phyloP scores from a whole-genome alignment of 148 eudicot genomes.

The Diospyros kaki region DNA sequence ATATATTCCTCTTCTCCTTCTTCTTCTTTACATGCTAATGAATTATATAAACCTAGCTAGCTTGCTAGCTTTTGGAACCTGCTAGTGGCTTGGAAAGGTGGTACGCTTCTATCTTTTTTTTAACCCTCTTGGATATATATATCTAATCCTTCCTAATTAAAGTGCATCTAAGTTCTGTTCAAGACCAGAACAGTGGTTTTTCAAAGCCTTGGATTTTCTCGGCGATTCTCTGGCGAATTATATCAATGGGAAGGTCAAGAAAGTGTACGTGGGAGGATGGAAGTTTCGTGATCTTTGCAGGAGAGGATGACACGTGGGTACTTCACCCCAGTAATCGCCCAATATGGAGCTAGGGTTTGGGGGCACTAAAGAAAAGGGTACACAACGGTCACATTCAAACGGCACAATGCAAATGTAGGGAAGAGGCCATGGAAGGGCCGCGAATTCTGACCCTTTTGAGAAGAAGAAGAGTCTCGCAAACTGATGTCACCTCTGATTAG shows the following conservation, averaged over 20 bases:
- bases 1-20: no score
- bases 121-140: neutral
- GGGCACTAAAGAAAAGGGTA: no score
- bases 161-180: neutral
- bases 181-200: neutral
- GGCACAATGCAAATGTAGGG: no score
- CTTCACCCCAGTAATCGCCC: no score
- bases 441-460: no score
- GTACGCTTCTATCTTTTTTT: neutral
- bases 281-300: constrained; percentile 1
- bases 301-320: neutral
- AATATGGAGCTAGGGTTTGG: no score
- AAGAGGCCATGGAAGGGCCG: no score
- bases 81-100: neutral
- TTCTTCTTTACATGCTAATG: neutral
- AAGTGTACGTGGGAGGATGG: neutral
- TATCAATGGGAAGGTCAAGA: no score
- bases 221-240: neutral
- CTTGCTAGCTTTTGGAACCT: constrained; percentile 4
- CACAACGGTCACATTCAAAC: no score
- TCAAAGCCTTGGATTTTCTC: neutral
- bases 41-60: neutral
- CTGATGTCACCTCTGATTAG: no score
- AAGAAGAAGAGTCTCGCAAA: no score
- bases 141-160: neutral